Evolutionary conservation across 148 eudicot species (phyloP), one percentile per base, ranked within the genome.

Genomic region (Rhododendron molle): DNA sequence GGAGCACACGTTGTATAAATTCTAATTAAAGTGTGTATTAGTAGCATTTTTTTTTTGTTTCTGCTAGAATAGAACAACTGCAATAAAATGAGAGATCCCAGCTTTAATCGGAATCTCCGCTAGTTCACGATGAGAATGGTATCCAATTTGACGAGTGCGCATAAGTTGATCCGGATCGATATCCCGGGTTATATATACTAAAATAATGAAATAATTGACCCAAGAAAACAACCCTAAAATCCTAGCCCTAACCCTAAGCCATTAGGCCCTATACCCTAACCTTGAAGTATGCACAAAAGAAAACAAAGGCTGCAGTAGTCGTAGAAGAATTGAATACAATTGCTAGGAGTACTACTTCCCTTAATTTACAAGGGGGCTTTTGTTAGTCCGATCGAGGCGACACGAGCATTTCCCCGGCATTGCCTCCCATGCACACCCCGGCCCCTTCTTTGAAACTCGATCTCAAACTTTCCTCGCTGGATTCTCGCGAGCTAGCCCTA

Each of bases 401-500:
- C 85, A 84, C 85, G 85, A 36, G 85, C 85, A 84, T 76, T 84
- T 84, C 76, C 80, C 85, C 71, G 85, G 85, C 85, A 46, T 74
- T 84, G 34, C 67, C 85, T 84, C 81, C 85, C 85, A 84, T 44
- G 12, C 32, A 67, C 73, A 26, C 76, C 49, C 49, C 34, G 36
- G 36, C 36, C 47, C 50, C 13, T 11, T 10, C 13, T 47, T 47
- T 8, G 50, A 47, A 47, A 47, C 50, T 47, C 50, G 50, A 47
- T 83, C 76, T 83, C 77, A 65, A 3, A 46, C 38, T 83, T 67
- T 65, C 43, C 58, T 83, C 54, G 67, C 44, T 40, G 85, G 30
- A 60, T 82, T 83, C 56, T 83, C 85, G 58, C 69, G 47, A n/a
- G 56, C 23, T 56, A 56, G 36, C 36, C 36, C 36, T 34, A 34